Percentiles rank a stretch among this genome's conserved stretches.
Evolutionary conservation across 169 alveolate species (phyloP).

Genomic region (Cytauxzoon felis): DNA sequence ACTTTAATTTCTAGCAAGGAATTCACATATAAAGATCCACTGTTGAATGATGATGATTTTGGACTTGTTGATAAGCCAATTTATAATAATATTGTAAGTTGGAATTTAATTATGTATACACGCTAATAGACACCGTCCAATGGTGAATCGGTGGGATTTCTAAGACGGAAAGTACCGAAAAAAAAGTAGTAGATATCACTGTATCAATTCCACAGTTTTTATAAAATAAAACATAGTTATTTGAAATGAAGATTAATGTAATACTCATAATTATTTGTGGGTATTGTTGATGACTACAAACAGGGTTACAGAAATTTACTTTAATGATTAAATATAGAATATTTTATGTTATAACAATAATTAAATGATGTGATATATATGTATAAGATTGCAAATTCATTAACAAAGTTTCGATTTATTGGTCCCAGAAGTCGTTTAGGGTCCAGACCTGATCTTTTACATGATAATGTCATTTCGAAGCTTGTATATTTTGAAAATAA

Average conservation of each 20-base stretch:
- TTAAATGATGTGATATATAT: too few relatives aligned
- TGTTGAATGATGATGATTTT: conserved; percentile 31
- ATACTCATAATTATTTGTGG: too few relatives aligned
- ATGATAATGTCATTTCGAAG: neutral
- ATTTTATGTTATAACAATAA: too few relatives aligned
- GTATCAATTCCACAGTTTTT: too few relatives aligned
- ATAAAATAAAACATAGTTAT: too few relatives aligned
- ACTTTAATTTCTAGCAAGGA: conserved; percentile 11
- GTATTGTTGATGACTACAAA: too few relatives aligned
- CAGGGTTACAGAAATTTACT: too few relatives aligned
- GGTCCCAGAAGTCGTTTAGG: neutral
- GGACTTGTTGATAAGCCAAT: conserved; percentile 27
- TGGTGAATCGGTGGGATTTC: conserved; percentile 4
- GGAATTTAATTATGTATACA: neutral
- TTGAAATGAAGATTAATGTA: too few relatives aligned
- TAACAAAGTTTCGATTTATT: neutral
- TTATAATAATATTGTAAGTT: neutral
- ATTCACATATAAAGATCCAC: conserved; percentile 24
- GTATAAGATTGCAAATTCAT: neutral
- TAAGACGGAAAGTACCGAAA: conserved; percentile 24
- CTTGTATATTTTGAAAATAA: too few relatives aligned
- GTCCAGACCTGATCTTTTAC: neutral
- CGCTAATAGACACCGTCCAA: neutral
- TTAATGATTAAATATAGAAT: too few relatives aligned
- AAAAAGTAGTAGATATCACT: neutral